Evolutionary conservation across 495 filamentous ascomycete species (phyloP), one percentile per base, ranked within the genome.

Genomic region (Penicillium cinerascens): DNA sequence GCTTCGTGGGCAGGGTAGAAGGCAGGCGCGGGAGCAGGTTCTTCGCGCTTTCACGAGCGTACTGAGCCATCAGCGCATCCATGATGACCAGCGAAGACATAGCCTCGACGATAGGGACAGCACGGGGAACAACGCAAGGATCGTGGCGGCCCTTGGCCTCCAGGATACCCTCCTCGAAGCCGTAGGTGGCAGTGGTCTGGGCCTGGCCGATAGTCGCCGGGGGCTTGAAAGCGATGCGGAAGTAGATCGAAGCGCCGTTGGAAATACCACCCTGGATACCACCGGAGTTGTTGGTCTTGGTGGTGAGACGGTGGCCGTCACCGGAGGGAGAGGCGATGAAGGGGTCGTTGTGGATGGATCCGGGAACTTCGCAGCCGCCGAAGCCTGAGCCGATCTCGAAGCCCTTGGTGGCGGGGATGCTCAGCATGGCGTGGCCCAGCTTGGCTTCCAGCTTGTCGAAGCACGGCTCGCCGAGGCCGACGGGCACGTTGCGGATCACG

Each of bases 381-480:
- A 97, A 97, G 17, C 93, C 93, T 46, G 90, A 95, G 44, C 95
- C 93, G 61, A 98, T 86, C 63, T 97, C 92, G 71, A 98, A 97
- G 46, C 88, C 92, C 71, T 98, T 98, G 20, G 92, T 96, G 6
- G 93, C 93, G 10, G 93, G 95, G 66, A 98, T 95, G 68, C 86
- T 91, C 57, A 98, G 84, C 93, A 98, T 97, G 23, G 91, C 93
- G 60, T 97, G 93, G 29, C 85, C 95, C 23, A 98, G 82, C 70
- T 84, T 86, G 18, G 93, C 93, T 71, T 98, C 93, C 27, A 98
- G 79, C 76, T 97, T 97, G 67, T 96, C 91, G 72, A 98, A 98
- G 69, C 83, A 87, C 6, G 93, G 93, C 77, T 98, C 93, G 36
- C 93, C 93, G 2, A 98, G 80, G 1, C 93, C 95, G 44, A 80